A percentile compares a stretch with the other conserved stretches of the same genome.
Evolutionary conservation across 352 stramenopile genomes (phyloP).

Genomic region (Phytophthora syringae): DNA sequence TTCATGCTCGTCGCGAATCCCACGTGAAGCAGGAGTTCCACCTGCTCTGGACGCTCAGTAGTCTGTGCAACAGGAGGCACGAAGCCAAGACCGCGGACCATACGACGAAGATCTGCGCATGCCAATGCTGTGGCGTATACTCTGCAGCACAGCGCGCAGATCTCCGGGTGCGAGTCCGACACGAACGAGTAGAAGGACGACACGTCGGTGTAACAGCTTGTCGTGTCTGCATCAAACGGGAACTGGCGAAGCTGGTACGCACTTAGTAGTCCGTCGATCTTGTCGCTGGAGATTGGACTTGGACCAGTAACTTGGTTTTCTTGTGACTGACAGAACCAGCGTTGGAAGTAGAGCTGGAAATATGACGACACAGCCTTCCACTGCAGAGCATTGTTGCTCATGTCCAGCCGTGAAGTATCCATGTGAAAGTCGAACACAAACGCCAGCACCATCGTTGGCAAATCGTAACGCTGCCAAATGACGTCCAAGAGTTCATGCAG

Average conservation of each 20-base stretch:
- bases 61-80: conserved; percentile 62
- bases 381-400: conserved; percentile 47
- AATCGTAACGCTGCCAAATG: conserved; percentile 78
- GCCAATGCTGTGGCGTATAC: conserved; percentile 74
- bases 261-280: conserved; percentile 60
- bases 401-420: conserved; percentile 61
- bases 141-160: conserved; percentile 80
- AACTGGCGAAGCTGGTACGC: conserved; percentile 75
- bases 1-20: conserved; percentile 71
- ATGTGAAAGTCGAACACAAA: conserved; percentile 87
- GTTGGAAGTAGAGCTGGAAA: conserved; percentile 71
- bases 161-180: conserved; percentile 79
- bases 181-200: conserved; percentile 89
- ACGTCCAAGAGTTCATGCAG: conserved; percentile 59
- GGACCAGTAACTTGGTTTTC: too few relatives aligned
- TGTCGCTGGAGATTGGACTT: conserved; percentile 43
- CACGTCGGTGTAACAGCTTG: conserved; percentile 78
- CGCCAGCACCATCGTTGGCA: conserved; percentile 75
- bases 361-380: conserved; percentile 69
- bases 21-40: conserved; percentile 73
- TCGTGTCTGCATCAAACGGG: conserved; percentile 75
- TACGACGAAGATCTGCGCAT: conserved; percentile 55
- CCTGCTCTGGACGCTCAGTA: conserved; percentile 45
- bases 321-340: conserved; percentile 59
- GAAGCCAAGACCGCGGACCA: conserved; percentile 71